Percentiles rank a stretch among this genome's conserved stretches.
phyloP scores from a whole-genome alignment of 768 basidiomycete species.

The Boletus pseudopeckii region DNA sequence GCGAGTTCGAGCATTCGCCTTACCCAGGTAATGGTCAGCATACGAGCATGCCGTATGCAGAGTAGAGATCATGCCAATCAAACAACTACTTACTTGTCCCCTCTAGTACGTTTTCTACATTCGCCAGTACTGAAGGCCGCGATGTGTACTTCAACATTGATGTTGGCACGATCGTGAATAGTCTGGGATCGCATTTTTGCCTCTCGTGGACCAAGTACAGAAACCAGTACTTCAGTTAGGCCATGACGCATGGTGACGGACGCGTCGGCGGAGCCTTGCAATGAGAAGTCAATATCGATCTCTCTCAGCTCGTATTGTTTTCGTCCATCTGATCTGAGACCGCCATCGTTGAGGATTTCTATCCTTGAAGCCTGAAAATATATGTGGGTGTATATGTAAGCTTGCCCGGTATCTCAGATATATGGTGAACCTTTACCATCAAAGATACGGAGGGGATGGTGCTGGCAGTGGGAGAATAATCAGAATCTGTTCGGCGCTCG shows the following conservation, averaged over 20 bases:
- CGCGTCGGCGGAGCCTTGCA: slow-evolving; percentile 79
- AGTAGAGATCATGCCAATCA: not conserved
- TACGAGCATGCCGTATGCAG: not conserved
- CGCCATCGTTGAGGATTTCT: slow-evolving; percentile 81
- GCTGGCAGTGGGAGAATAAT: not conserved
- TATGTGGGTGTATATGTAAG: not conserved
- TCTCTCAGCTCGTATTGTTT: slow-evolving; percentile 89
- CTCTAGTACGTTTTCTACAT: slow-evolving; percentile 67
- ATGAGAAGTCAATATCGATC: slow-evolving; percentile 72
- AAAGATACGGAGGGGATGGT: not conserved
- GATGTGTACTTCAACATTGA: slow-evolving; percentile 87
- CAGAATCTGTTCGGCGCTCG: too few relatives aligned
- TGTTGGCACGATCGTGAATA: slow-evolving; percentile 80
- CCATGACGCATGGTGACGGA: slow-evolving; percentile 84
- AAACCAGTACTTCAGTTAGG: slow-evolving; percentile 81
- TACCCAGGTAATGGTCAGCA: slow-evolving; percentile 6
- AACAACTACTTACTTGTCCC: slow-evolving; percentile 73
- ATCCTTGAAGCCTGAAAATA: slow-evolving; percentile 45
- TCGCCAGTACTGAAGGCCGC: slow-evolving; percentile 87
- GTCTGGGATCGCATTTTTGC: slow-evolving; percentile 76
- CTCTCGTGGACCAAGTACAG: slow-evolving; percentile 92
- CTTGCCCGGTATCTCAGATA: not conserved
- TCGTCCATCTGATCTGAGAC: slow-evolving; percentile 88
- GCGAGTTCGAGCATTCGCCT: slow-evolving; percentile 89
- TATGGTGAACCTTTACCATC: slow-evolving; percentile 4